Base-by-base conservation (phyloP, 2,329 filamentous ascomycete genomes). In the Ophiobolus disseminans region DNA sequence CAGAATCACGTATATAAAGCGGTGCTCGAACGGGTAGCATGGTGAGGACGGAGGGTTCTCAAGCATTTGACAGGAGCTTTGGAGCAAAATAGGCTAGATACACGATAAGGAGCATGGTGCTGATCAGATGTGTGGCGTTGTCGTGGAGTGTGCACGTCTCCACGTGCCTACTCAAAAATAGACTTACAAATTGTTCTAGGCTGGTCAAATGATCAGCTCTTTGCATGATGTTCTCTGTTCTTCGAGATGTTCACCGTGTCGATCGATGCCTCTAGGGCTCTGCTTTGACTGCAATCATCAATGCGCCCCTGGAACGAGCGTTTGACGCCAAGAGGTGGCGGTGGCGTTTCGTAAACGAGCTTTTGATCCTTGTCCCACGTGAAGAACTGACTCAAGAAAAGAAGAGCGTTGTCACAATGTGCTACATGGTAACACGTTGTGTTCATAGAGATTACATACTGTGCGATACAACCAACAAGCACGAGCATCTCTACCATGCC, bases 1-100 rank as follows among this genome's bases (percentile, higher is more conserved):
- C 73, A 14, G 74, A 75, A 44, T 61, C 60, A 19, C 60, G 70
- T 32, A 40, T 58, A 32, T 60, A 58, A 45, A 50, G n/a, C n/a
- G n/a, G 39, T 19, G 30, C 19, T 11, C 30, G 26, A 25, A 50
- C 45, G 40, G 13, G 36, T 45, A 40, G 40, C 21, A 40, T 40
- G 43, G 21, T 25, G 40, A 31, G 32, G 41, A 45, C 36, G 32
- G 38, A 30, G 30, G 40, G 39, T 36, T 48, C 26, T 16, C 39
- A 40, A 54, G 54, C 51, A 57, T 60, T 62, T 56, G 14, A 47
- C 16, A 56, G 51, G 46, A 60, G 56, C 57, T 59, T 47, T 26
- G 48, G 57, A 48, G 53, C 47, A 55, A 31, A 37, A 35, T 10
- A 11, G 44, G 45, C 50, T 39, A 45, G 30, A 44, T 7, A 34